Base-by-base conservation (phyloP, 2,329 filamentous ascomycete genomes). In the Fusarium decemcellulare region DNA sequence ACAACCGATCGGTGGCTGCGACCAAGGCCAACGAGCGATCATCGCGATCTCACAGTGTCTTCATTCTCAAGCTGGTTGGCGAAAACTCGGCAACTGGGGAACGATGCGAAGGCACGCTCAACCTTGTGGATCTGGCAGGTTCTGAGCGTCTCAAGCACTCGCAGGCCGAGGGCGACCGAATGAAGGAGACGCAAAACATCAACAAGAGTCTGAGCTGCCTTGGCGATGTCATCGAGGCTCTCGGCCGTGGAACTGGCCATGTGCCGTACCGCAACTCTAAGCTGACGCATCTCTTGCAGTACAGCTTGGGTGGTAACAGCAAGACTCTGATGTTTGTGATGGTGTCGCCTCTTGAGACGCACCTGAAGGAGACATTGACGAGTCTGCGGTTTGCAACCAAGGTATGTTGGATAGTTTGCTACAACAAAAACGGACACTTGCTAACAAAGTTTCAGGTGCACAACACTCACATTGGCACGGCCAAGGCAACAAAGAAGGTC, bases 291-390 rank as follows among this genome's bases (percentile, higher is more conserved):
- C 87, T 99, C 48, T 87, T 99, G 39, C 94, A 98, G 88, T 97
- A 96, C 77, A 97, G 94, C 4, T 85, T 99, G 8, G 95, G 96
- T 5, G 96, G 96, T 15, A 98, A 97, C 80, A 96, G 92, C 73
- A 97, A 98, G 83, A 99, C 96, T 1, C 91, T 99, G 74, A 99
- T 99, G 96, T 97, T 99, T 79, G 94, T 98, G 78, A 98, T 98
- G 95, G 93, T 97, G 60, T 96, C 92, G 73, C 96, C 96, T 36
- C 84, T 98, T 63, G 93, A 97, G 82, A 92, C 91, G 7, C 96
- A 98, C 82, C 84, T 98, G 70, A 92, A 92, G 76, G 96, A 99
- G 85, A 98, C 95, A 4, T 85, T 98, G 78, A 97, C 95, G 46
- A 98, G 94, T 85, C 85, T 99, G 80, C 92, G 96, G 76, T 99